phyloP scores from a whole-genome alignment of 2,329 filamentous ascomycete genomes.

The Colletotrichum noveboracense region DNA sequence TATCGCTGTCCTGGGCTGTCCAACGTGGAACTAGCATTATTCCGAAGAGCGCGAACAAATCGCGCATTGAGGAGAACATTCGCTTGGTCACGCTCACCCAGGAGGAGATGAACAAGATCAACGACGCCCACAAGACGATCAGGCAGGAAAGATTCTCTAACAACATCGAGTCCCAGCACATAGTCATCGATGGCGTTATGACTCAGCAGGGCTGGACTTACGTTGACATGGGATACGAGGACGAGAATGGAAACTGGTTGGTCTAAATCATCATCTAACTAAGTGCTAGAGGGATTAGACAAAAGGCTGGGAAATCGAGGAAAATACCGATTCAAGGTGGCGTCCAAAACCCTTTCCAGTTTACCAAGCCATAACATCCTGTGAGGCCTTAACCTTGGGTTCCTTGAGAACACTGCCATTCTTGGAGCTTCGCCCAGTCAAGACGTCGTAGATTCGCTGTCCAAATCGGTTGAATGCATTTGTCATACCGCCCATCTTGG shows the following conservation, averaged over 20 bases:
- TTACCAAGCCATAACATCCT: not conserved
- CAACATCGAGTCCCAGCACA: slow-evolving; percentile 13
- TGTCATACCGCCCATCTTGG: slow-evolving; percentile 39
- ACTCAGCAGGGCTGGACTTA: slow-evolving; percentile 28
- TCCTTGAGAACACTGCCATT: not conserved
- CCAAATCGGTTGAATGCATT: slow-evolving; percentile 44
- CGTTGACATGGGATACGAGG: slow-evolving; percentile 31
- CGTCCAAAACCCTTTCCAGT: not conserved
- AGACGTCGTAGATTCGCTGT: slow-evolving; percentile 25
- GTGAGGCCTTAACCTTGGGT: not conserved
- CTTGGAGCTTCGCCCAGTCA: not conserved
- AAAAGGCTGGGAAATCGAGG: not conserved
- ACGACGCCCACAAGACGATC: slow-evolving; percentile 28
- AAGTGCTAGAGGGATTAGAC: not conserved
- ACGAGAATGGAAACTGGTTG: slow-evolving; percentile 31
- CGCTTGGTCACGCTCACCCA: slow-evolving; percentile 28
- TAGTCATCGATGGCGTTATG: slow-evolving; percentile 26
- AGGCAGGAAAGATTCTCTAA: slow-evolving; percentile 24
- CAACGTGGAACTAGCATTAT: slow-evolving; percentile 30
- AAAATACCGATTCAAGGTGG: not conserved
- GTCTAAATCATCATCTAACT: not conserved
- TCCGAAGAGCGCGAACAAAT: slow-evolving; percentile 26
- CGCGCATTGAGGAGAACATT: slow-evolving; percentile 29
- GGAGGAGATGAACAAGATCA: slow-evolving; percentile 30
- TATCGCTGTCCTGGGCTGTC: slow-evolving; percentile 30